phyloP scores from a whole-genome alignment of 1,284 basidiomycete genomes.

The Exobasidium cylindrosporum region DNA sequence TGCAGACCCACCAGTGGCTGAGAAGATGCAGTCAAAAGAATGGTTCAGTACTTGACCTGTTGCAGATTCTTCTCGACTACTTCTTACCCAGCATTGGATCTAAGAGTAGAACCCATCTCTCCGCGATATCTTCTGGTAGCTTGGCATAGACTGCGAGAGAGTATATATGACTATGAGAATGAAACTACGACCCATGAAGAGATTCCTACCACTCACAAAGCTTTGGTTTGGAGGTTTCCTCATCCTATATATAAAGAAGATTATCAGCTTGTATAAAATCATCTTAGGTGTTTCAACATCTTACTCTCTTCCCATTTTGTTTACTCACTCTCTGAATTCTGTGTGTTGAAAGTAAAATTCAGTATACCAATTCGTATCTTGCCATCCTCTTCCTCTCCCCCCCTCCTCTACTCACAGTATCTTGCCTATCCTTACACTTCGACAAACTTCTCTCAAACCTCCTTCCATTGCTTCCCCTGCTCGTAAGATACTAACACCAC shows the following conservation, averaged over 20 bases:
- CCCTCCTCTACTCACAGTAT: slow-evolving; percentile 56
- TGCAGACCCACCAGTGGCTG: slow-evolving; percentile 86
- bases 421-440: slow-evolving; percentile 52
- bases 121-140: slow-evolving; percentile 88
- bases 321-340: slow-evolving; percentile 75
- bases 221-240: slow-evolving; percentile 51
- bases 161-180: neutral
- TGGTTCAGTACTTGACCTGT: too few species aligned
- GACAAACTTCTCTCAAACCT: slow-evolving; percentile 86
- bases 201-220: slow-evolving; percentile 38
- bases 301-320: neutral
- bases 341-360: too few species aligned
- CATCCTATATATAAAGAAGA: slow-evolving; percentile 28
- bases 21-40: too few species aligned
- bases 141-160: slow-evolving; percentile 61
- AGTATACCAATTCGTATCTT: too few species aligned
- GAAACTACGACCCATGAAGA: neutral
- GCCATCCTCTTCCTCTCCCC: too few species aligned
- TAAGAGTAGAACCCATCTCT: slow-evolving; percentile 85
- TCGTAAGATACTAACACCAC: slow-evolving; percentile 53
- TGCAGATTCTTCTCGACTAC: too few species aligned
- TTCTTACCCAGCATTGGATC: slow-evolving; percentile 87
- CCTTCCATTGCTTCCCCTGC: slow-evolving; percentile 59
- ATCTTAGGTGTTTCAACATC: neutral
- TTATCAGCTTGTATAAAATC: too few species aligned